Evolutionary conservation across 2,329 filamentous ascomycete species (phyloP), one percentile per base, ranked within the genome.

Genomic region (Calonectria ilicicola): DNA sequence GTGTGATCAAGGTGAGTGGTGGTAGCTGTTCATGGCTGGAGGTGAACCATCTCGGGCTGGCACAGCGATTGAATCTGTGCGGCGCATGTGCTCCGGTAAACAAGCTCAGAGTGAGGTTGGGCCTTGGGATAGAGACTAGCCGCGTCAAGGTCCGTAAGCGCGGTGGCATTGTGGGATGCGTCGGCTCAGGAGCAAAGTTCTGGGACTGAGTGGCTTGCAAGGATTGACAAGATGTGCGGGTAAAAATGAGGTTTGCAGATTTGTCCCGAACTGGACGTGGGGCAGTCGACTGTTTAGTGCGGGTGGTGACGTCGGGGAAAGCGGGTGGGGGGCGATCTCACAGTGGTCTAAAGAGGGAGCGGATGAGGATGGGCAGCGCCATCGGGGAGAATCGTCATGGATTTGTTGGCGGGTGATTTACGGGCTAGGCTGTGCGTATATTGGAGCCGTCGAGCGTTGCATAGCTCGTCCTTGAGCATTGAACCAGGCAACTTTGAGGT

Each of bases 1-100:
- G 82, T 26, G 74, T 63, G 63, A 84, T 76, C 9, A 84, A 71
- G 49, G 69, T 63, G 44, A 69, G 66, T 46, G 53, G 29, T 15
- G 69, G 42, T 35, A 69, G 53, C n/a, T 53, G 49, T n/a, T 63
- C 51, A 47, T 60, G 47, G 8, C 29, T 27, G 32, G 65, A 64
- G 42, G 32, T 68, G 58, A 71, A 75, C 76, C 70, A 70, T 46
- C 64, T 75, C 35, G n/a, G 4, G 29, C 35, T 8, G 40, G 42
- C 15, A 46, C 9, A 8, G 56, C 32, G 35, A 14, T 26, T 21
- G 44, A 9, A 47, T 32, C 67, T 58, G 70, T 69, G n/a, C 29
- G 58, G 42, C 62, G 51, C 35, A 42, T 67, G 72, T 51, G 67
- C 42, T 47, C 68, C 73, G 69, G 73, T 26, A 47, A 67, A 69